Evolutionary conservation across 1,139 yeast genomes (phyloP), one percentile per base, ranked within the genome.

Genomic region (Kurtzmaniella quercitrusa): DNA sequence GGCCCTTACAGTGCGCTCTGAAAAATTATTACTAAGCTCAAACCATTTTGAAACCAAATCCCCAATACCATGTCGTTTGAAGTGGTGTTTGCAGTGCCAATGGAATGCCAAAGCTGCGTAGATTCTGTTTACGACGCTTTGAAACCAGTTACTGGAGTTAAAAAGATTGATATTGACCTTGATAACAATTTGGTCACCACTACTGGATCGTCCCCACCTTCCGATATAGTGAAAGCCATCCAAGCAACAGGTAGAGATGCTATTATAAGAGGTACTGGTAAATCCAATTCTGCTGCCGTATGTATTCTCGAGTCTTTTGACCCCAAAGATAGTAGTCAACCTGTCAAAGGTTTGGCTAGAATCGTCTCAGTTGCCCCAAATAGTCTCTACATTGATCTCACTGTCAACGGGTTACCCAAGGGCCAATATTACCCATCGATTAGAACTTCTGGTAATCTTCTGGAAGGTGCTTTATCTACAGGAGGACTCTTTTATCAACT

Each of bases 211-310:
- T 67, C 75, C 6, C 79, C 95, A 3, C 96, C 96, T 1, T 83
- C 93, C 3, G 65, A 62, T 26, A 73, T 88, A 16, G 82, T 86
- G 23, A 66, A 67, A 47, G 76, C 85, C 0, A 80, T 88, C 46
- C 91, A 84, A 59, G 55, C 57, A 1, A 81, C 82, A 3, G 97
- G 97, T 2, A 78, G 80, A 51, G 97, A 91, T 57, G 96, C 96
- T 8, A 87, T 91, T 49, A 84, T 91, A 30, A 73, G 98, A 48
- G 98, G 98, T 5, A 81, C 96, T 0, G 98, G 98, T 2, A 71
- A 72, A 43, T 84, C 95, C 17, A 84, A 91, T 58, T 78, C 91
- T 20, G 96, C 97, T 0, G 97, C 96, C 0, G 98, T 91, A 23
- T 82, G 95, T 50, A 91, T 91, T 39, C 65, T 91, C 45, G 98